Evolutionary conservation across 148 eudicot genomes (phyloP).

Genomic region (Oxyria digyna): DNA sequence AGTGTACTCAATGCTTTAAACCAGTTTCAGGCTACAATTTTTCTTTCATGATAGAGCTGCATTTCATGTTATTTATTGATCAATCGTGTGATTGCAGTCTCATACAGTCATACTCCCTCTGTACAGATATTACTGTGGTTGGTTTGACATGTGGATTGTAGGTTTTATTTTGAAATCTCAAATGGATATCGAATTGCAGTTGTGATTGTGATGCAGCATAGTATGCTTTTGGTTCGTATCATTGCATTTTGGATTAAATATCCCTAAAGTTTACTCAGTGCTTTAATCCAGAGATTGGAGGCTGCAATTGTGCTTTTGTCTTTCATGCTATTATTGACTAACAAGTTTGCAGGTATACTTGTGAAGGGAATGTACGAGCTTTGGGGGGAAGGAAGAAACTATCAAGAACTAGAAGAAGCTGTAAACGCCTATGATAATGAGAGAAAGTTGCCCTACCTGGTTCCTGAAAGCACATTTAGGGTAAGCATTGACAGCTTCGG

Average conservation of each 20-base stretch:
- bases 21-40: not conserved
- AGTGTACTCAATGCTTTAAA: not conserved
- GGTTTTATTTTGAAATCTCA: not conserved
- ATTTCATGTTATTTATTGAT: constrained; percentile 1
- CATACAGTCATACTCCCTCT: too few species aligned
- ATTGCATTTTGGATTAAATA: not conserved
- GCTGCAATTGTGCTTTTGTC: too few species aligned
- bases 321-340: constrained; percentile 3
- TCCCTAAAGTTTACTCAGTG: not conserved
- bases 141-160: too few species aligned
- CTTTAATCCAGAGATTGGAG: not conserved
- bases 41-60: not conserved
- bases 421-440: constrained; percentile 67
- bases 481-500: constrained; percentile 77
- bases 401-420: constrained; percentile 73
- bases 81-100: not conserved
- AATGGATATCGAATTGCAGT: not conserved
- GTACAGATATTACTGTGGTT: too few species aligned
- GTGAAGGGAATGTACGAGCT: constrained; percentile 92
- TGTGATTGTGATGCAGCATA: not conserved
- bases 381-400: constrained; percentile 86
- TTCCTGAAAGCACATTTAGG: constrained; percentile 67
- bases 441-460: constrained; percentile 57
- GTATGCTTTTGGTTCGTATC: not conserved
- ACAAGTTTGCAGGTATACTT: constrained; percentile 68